Evolutionary conservation across 352 stramenopile species (phyloP).

Genomic region (Elongisporangium senticosum): DNA sequence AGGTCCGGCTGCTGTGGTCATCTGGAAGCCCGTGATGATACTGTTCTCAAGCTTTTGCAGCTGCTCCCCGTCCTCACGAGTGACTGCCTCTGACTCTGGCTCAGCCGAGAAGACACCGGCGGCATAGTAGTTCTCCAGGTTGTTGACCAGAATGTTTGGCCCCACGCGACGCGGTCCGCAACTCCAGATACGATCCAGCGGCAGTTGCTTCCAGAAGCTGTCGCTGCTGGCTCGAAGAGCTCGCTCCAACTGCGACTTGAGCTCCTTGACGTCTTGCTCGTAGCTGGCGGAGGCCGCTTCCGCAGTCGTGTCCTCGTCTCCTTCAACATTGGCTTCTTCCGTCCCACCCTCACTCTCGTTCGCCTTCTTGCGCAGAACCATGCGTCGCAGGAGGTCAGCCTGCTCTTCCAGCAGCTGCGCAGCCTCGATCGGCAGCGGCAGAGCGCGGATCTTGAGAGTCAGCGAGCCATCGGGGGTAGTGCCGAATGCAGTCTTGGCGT

Average conservation of each 20-base stretch:
- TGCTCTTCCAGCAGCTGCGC: conserved; percentile 75
- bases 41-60: conserved; percentile 73
- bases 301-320: conserved; percentile 6
- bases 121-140: conserved; percentile 39
- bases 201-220: conserved; percentile 47
- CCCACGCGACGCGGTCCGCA: conserved; percentile 67
- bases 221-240: conserved; percentile 40
- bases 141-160: conserved; percentile 77
- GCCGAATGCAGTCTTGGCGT: conserved; percentile 31
- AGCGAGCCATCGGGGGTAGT: conserved; percentile 68
- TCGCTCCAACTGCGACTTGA: conserved; percentile 38
- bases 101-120: conserved; percentile 6
- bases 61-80: conserved; percentile 14
- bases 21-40: conserved; percentile 80
- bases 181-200: conserved; percentile 60
- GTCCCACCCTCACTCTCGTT: conserved; percentile 2
- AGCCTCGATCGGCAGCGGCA: conserved; percentile 64
- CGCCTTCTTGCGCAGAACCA: conserved; percentile 26
- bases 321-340: conserved; percentile 4
- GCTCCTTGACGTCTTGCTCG: conserved; percentile 12
- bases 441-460: conserved; percentile 67
- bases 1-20: conserved; percentile 72
- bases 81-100: background rate
- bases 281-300: conserved; percentile 6
- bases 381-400: conserved; percentile 35